These are phyloP conservation scores for Apiospora saccharicola DNA, from an alignment of 2,329 filamentous ascomycete species.

Conservation along the genomic window DNA sequence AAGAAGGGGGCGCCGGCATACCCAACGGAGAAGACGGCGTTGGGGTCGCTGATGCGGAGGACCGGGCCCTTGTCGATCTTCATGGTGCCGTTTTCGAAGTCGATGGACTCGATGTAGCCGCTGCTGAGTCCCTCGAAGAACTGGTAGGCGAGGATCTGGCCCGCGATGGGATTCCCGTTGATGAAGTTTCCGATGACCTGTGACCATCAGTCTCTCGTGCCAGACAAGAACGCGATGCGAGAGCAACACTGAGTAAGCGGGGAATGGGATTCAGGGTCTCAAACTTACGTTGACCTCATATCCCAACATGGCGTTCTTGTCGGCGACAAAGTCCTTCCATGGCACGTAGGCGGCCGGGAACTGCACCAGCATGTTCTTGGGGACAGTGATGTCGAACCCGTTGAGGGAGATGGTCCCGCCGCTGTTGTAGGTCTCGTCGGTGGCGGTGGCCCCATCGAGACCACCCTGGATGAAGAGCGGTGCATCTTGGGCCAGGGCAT, in stretches of 20 bases:
- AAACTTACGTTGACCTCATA: constrained; percentile 45
- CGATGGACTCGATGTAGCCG: constrained; percentile 46
- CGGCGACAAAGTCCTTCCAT: constrained; percentile 47
- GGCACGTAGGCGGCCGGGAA: constrained; percentile 56
- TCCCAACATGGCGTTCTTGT: constrained; percentile 42
- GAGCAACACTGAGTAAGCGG: too few species aligned
- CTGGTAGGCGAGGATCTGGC: constrained; percentile 44
- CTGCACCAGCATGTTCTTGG: constrained; percentile 57
- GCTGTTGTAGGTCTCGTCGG: constrained; percentile 49
- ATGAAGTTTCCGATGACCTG: constrained; percentile 48
- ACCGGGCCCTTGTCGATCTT: constrained; percentile 43
- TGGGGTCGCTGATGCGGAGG: constrained; percentile 53
- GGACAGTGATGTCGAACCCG: constrained; percentile 53
- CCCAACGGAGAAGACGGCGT: constrained; percentile 50
- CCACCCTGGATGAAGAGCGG: constrained; percentile 45
- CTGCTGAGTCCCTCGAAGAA: constrained; percentile 47
- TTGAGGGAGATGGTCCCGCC: constrained; percentile 55
- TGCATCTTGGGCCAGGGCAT: constrained; percentile 33
- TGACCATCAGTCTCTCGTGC: neutral
- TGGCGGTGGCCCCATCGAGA: constrained; percentile 42
- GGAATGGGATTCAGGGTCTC: too few species aligned
- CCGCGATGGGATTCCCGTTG: constrained; percentile 43
- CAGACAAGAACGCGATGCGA: too few species aligned
- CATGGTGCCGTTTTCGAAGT: constrained; percentile 44
- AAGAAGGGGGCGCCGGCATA: constrained; percentile 49